Evolutionary conservation across 2,329 filamentous ascomycete species (phyloP).

Genomic region (Aspergillus sp.): DNA sequence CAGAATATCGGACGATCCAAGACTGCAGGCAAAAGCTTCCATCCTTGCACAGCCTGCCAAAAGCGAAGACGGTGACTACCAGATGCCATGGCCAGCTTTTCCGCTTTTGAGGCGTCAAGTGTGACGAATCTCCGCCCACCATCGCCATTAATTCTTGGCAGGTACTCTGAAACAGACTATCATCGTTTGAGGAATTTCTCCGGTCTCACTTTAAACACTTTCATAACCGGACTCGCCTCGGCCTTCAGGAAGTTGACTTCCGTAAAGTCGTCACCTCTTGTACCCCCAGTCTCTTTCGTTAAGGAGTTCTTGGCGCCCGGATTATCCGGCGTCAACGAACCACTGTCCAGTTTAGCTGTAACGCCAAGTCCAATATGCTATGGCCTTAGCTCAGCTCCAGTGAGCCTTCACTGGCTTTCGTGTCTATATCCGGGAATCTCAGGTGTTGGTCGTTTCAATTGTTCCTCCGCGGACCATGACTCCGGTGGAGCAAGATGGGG

Average conservation of each 20-base stretch:
- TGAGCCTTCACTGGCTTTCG: neutral
- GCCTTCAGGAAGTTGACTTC: neutral
- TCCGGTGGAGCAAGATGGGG: neutral
- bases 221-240: neutral
- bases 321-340: neutral
- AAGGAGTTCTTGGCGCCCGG: neutral
- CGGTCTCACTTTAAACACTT: constrained; percentile 6
- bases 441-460: constrained; percentile 8
- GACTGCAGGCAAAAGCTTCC: neutral
- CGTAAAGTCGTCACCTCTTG: neutral
- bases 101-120: constrained; percentile 31
- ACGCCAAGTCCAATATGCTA: neutral
- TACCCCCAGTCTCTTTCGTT: neutral
- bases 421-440: neutral
- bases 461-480: constrained; percentile 1
- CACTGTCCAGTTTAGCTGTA: neutral
- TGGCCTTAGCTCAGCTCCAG: neutral
- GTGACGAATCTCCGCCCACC: neutral
- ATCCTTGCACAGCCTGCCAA: neutral
- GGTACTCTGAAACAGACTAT: constrained; percentile 12
- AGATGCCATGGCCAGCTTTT: neutral
- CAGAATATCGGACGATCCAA: neutral
- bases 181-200: constrained; percentile 12
- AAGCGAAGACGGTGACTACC: neutral
- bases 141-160: constrained; percentile 8